These are phyloP conservation scores for Lepidium africanum DNA, from an alignment of 345 rosid species.

Conservation along the genomic window DNA sequence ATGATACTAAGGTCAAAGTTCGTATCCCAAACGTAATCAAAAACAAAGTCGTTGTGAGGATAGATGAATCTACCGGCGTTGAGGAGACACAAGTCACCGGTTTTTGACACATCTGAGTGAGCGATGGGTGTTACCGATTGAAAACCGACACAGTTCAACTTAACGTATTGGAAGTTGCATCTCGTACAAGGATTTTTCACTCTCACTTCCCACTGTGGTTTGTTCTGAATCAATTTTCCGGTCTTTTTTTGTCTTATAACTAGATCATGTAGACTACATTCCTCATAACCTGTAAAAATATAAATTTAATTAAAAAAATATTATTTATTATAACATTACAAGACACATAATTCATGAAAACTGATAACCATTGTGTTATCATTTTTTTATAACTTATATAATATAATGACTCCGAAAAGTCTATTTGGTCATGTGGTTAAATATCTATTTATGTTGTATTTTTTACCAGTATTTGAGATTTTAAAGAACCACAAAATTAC, in stretches of 20 bases:
- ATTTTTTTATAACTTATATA: neutral
- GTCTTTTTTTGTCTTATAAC: slow-evolving; percentile 11
- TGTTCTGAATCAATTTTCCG: slow-evolving; percentile 2
- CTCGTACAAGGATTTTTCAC: neutral
- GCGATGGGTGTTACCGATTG: neutral
- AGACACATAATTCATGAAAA: neutral
- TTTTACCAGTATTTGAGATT: no score
- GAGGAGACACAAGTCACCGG: slow-evolving; percentile 1
- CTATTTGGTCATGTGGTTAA: no score
- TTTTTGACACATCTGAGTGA: neutral
- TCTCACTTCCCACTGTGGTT: slow-evolving; percentile 26
- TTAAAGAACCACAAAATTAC: no score
- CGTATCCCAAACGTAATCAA: slow-evolving; percentile 14
- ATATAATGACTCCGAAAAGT: no score
- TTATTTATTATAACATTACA: neutral
- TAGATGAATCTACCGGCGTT: neutral
- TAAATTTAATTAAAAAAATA: neutral
- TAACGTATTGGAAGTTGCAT: neutral
- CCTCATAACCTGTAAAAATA: neutral
- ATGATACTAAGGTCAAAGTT: slow-evolving; percentile 6
- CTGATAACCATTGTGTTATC: neutral
- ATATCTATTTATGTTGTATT: no score
- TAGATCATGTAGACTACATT: neutral
- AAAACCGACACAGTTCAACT: slow-evolving; percentile 9
- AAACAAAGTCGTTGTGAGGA: neutral